A percentile compares a stretch with the other conserved stretches of the same genome.
Evolutionary conservation across 2,329 filamentous ascomycete species (phyloP).

Genomic region (Bipolaris victoriae): DNA sequence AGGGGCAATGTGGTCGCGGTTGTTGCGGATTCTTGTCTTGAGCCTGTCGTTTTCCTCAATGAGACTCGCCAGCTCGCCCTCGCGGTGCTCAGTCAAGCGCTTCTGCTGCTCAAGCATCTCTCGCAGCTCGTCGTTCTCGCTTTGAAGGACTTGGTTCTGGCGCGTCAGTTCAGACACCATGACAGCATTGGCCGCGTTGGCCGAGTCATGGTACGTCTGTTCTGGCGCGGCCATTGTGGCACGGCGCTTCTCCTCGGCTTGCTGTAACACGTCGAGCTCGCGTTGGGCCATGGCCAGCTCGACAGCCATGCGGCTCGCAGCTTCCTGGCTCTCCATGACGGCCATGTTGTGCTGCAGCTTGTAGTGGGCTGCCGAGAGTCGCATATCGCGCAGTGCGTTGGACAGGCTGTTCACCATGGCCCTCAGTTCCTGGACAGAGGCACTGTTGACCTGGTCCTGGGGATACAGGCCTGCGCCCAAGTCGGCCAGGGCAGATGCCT

Average conservation of each 20-base stretch:
- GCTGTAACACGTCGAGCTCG: constrained; percentile 83
- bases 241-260: constrained; percentile 71
- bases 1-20: constrained; percentile 80
- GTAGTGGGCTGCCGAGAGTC: constrained; percentile 87
- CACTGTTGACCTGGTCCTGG: constrained; percentile 59
- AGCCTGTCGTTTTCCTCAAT: constrained; percentile 77
- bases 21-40: constrained; percentile 84
- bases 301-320: constrained; percentile 83
- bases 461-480: constrained; percentile 54
- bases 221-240: constrained; percentile 60
- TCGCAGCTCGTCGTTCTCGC: constrained; percentile 68
- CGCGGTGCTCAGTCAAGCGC: constrained; percentile 77
- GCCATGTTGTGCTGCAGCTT: constrained; percentile 89
- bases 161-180: constrained; percentile 55
- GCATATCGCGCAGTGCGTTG: constrained; percentile 65
- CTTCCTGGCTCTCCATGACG: constrained; percentile 81
- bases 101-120: constrained; percentile 75
- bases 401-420: constrained; percentile 61
- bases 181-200: constrained; percentile 62
- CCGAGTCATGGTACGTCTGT: constrained; percentile 60
- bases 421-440: constrained; percentile 60
- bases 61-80: constrained; percentile 73
- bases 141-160: constrained; percentile 69
- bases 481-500: constrained; percentile 34
- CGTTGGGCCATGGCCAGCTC: constrained; percentile 90